Conservation (phyloP, 352 stramenopile genomes). For the Pythium coloratum region DNA sequence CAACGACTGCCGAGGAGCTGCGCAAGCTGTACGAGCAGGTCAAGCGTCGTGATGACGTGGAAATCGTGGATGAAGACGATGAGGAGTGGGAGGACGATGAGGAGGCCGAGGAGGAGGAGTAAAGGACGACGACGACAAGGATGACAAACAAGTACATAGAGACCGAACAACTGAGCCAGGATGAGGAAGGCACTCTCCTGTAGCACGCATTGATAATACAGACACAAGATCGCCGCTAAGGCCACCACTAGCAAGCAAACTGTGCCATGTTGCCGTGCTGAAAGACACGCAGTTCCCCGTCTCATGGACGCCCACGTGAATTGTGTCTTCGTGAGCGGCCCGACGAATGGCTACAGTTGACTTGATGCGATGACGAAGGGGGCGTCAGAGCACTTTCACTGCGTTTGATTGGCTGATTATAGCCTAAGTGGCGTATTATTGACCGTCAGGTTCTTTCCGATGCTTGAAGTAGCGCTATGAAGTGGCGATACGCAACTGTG, state of each 20-base stretch:
- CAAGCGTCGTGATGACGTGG: conserved; percentile 33
- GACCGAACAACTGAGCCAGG: background rate
- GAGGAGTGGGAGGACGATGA: conserved; percentile 38
- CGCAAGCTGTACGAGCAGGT: conserved; percentile 51
- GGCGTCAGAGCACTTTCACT: background rate
- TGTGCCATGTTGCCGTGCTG: no score
- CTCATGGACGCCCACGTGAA: background rate
- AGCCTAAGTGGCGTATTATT: background rate
- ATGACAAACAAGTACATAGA: background rate
- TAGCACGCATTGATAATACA: background rate
- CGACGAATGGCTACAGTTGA: background rate
- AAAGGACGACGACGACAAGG: background rate
- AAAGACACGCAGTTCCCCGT: background rate
- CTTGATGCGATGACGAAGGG: background rate
- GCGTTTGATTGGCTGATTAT: background rate
- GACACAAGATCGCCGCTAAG: background rate
- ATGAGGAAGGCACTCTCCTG: background rate
- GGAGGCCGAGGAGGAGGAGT: conserved; percentile 18
- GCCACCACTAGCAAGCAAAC: background rate
- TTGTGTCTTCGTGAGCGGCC: background rate
- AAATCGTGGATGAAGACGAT: conserved; percentile 35
- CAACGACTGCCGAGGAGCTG: conserved; percentile 56
- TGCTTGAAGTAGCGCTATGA: conserved; percentile 18
- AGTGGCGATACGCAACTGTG: conserved; percentile 5
- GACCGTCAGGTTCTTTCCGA: background rate